Percentiles rank a stretch among this genome's conserved stretches.
Evolutionary conservation across 2,329 filamentous ascomycete genomes (phyloP).

Genomic region (Aquanectria penicillioides): DNA sequence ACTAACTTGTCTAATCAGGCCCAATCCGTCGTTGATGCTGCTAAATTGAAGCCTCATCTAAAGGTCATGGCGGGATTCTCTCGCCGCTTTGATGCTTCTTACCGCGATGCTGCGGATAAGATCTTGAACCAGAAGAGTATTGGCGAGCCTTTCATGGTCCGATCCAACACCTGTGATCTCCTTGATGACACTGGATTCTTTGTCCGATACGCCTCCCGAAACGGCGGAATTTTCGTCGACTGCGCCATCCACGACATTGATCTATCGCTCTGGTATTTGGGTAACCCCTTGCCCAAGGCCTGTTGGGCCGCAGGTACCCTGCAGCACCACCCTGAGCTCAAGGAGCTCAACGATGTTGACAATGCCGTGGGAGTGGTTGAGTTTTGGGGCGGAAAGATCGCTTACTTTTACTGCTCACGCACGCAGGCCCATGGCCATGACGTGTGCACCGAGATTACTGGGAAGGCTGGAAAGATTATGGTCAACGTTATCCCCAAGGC

Average conservation of each 20-base stretch:
- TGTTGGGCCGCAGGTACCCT: slow-evolving; percentile 27
- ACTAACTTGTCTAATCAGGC: slow-evolving; percentile 51
- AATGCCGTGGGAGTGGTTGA: slow-evolving; percentile 66
- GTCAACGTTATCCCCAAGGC: slow-evolving; percentile 67
- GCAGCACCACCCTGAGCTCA: slow-evolving; percentile 39
- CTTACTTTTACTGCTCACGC: slow-evolving; percentile 70
- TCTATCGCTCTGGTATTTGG: slow-evolving; percentile 44
- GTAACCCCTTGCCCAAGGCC: slow-evolving; percentile 24
- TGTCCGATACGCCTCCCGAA: slow-evolving; percentile 71
- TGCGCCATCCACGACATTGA: slow-evolving; percentile 75
- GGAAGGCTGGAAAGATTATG: slow-evolving; percentile 69
- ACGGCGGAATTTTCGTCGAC: slow-evolving; percentile 76
- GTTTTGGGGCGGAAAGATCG: slow-evolving; percentile 71
- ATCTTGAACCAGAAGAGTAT: slow-evolving; percentile 61
- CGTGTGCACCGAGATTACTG: slow-evolving; percentile 70
- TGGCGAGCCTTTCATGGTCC: slow-evolving; percentile 68
- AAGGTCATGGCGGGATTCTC: slow-evolving; percentile 65
- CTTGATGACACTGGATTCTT: slow-evolving; percentile 73
- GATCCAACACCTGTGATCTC: slow-evolving; percentile 74
- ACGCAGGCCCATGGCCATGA: slow-evolving; percentile 76
- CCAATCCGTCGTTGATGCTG: slow-evolving; percentile 67
- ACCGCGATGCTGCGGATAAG: slow-evolving; percentile 66
- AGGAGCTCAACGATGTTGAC: slow-evolving; percentile 39
- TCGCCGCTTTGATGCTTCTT: slow-evolving; percentile 68
- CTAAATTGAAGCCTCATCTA: slow-evolving; percentile 62